phyloP scores from a whole-genome alignment of 495 filamentous ascomycete species.

The Xylaria telfairii region DNA sequence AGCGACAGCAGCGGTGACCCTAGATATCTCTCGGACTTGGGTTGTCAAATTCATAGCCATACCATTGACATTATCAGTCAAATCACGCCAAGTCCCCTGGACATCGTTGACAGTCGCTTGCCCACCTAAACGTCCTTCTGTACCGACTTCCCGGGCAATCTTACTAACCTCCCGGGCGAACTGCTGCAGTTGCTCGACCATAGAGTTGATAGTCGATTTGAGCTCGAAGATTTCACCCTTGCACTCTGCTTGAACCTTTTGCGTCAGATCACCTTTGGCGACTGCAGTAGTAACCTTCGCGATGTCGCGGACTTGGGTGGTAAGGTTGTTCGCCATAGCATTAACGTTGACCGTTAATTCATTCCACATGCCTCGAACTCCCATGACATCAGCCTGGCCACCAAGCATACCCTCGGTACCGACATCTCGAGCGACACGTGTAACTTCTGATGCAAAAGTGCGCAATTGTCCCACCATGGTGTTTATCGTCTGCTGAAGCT shows the following conservation, averaged over 20 bases:
- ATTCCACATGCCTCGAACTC: slow-evolving; percentile 86
- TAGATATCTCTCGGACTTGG: slow-evolving; percentile 97
- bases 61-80: slow-evolving; percentile 97
- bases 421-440: slow-evolving; percentile 93
- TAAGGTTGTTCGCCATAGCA: slow-evolving; percentile 97
- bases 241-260: slow-evolving; percentile 96
- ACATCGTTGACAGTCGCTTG: slow-evolving; percentile 98
- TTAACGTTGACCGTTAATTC: slow-evolving; percentile 98
- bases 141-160: slow-evolving; percentile 96
- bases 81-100: slow-evolving; percentile 95
- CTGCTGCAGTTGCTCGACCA: slow-evolving; percentile 97
- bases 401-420: slow-evolving; percentile 97
- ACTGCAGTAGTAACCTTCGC: slow-evolving; percentile 98
- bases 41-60: slow-evolving; percentile 99
- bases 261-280: slow-evolving; percentile 92
- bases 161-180: slow-evolving; percentile 98
- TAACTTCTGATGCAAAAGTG: slow-evolving; percentile 97
- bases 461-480: slow-evolving; percentile 98
- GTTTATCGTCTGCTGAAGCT: slow-evolving; percentile 97
- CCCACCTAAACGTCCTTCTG: slow-evolving; percentile 91
- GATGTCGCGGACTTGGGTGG: slow-evolving; percentile 97
- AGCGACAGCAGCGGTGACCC: slow-evolving; percentile 96
- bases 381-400: slow-evolving; percentile 94
- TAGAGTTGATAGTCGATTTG: slow-evolving; percentile 97
- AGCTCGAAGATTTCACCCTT: slow-evolving; percentile 95